phyloP scores from a whole-genome alignment of 306 rosid genomes.

The Cicer pinnatifidum region DNA sequence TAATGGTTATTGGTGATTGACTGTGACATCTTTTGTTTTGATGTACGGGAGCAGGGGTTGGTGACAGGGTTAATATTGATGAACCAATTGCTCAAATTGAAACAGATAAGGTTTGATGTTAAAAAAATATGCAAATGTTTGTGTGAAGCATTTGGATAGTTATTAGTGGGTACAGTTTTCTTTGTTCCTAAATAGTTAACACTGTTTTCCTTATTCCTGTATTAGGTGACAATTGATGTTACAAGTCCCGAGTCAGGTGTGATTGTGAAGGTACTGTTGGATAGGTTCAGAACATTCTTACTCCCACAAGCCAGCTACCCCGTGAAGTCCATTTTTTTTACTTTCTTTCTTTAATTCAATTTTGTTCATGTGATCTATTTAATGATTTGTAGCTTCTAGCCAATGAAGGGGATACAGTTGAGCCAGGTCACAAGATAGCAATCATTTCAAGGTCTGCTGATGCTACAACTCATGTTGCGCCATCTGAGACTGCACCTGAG shows the following conservation, averaged over 20 bases:
- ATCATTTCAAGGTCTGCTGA: slow-evolving; percentile 82
- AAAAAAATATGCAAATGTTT: slow-evolving; percentile 38
- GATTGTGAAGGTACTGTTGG: slow-evolving; percentile 61
- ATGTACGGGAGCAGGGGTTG: slow-evolving; percentile 61
- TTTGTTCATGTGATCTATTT: slow-evolving; percentile 23
- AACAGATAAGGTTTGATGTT: slow-evolving; percentile 73
- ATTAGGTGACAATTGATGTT: slow-evolving; percentile 85
- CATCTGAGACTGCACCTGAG: slow-evolving; percentile 63
- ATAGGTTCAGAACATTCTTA: slow-evolving; percentile 11
- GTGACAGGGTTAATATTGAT: slow-evolving; percentile 73
- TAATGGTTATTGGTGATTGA: slow-evolving; percentile 38
- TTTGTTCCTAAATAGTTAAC: slow-evolving; percentile 7
- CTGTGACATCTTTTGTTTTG: slow-evolving; percentile 34
- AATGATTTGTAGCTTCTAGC: slow-evolving; percentile 64
- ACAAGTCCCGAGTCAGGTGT: slow-evolving; percentile 82
- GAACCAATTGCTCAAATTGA: slow-evolving; percentile 88
- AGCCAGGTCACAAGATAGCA: slow-evolving; percentile 84
- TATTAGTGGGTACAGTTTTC: neutral
- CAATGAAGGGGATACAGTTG: slow-evolving; percentile 89
- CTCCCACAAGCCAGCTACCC: neutral
- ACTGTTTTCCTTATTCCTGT: slow-evolving; percentile 40
- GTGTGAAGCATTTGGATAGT: slow-evolving; percentile 31
- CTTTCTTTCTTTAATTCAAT: neutral
- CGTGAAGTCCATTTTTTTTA: neutral
- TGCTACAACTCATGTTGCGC: slow-evolving; percentile 70